Conservation (phyloP, 306 rosid species). For the Trifolium fragiferum region DNA sequence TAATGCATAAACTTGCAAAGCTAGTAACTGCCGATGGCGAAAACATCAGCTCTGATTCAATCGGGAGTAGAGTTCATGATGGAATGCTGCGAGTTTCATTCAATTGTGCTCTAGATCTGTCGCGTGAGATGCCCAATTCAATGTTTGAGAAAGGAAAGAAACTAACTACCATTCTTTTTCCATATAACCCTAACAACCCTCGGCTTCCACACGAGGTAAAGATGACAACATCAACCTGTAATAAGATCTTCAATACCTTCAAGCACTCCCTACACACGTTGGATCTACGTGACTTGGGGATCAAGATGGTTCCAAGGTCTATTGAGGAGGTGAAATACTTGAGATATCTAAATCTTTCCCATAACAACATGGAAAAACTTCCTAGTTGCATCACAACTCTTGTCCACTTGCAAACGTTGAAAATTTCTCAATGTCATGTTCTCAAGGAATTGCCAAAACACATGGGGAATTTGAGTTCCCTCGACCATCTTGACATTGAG, state of each 20-base stretch:
- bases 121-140: background rate
- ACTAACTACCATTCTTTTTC: conserved; percentile 14
- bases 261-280: background rate
- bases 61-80: background rate
- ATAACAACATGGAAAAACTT: conserved; percentile 5
- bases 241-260: background rate
- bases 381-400: conserved; percentile 30
- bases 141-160: background rate
- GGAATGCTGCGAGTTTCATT: background rate
- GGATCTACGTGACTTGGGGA: conserved; percentile 33
- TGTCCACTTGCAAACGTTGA: conserved; percentile 13
- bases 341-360: conserved; percentile 27
- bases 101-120: conserved; percentile 2
- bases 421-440: background rate
- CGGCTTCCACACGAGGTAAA: background rate
- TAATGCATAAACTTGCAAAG: conserved; percentile 19
- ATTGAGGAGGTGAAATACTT: background rate
- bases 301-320: background rate
- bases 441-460: conserved; percentile 34
- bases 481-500: conserved; percentile 26
- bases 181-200: background rate
- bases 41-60: background rate
- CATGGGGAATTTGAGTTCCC: background rate
- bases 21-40: background rate
- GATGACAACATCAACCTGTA: background rate